Conservation (phyloP, 169 alveolate species). For the Eimeria falciformis region DNA sequence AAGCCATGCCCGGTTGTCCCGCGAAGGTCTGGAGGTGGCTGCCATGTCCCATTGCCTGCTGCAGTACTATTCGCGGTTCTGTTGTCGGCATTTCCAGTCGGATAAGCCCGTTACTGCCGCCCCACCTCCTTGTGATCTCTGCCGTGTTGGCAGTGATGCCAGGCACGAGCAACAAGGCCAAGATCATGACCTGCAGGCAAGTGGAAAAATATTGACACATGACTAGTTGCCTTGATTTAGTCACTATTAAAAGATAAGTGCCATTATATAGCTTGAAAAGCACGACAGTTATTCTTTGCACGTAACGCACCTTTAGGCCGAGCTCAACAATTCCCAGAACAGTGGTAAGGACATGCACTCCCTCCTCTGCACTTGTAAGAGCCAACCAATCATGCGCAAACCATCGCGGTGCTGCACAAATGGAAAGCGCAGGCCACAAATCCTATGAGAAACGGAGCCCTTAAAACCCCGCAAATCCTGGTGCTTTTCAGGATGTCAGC, state of each 20-base stretch:
- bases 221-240: background rate
- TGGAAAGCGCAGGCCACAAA: background rate
- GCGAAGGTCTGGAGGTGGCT: background rate
- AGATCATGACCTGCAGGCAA: background rate
- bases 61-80: background rate
- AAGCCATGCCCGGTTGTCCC: too few relatives aligned
- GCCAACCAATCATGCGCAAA: conserved; percentile 76
- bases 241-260: background rate
- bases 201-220: background rate
- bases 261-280: background rate
- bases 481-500: too few relatives aligned
- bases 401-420: conserved; percentile 67
- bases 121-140: conserved; percentile 32
- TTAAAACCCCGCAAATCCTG: too few relatives aligned
- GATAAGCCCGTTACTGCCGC: conserved; percentile 10
- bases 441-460: too few relatives aligned
- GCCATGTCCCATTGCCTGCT: background rate
- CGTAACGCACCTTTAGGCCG: conserved; percentile 46
- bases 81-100: background rate
- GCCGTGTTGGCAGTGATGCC: conserved; percentile 9
- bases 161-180: conserved; percentile 48
- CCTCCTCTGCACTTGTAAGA: conserved; percentile 64
- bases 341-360: conserved; percentile 58
- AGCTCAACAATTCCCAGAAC: conserved; percentile 56
- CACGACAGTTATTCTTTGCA: background rate